Evolutionary conservation across 306 rosid genomes (phyloP).

Genomic region (Acacia acuminata): DNA sequence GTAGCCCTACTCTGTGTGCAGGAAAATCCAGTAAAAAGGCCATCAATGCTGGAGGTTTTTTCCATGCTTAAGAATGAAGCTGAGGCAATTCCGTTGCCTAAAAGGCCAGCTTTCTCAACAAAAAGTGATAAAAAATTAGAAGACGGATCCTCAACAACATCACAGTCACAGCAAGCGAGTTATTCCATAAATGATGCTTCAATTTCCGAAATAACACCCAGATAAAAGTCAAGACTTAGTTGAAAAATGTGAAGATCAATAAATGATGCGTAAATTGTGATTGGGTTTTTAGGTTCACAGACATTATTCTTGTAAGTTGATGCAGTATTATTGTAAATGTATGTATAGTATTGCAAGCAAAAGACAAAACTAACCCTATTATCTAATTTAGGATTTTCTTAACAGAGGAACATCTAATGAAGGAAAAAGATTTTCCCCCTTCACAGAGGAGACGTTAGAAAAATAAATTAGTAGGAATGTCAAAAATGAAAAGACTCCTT

Average conservation of each 20-base stretch:
- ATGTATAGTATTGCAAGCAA: not conserved
- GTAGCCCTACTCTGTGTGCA: conserved; percentile 52
- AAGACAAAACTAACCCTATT: not conserved
- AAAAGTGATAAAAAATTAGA: conserved; percentile 1
- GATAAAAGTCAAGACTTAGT: not conserved
- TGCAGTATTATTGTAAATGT: not conserved
- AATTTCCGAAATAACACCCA: not conserved
- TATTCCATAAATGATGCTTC: not conserved
- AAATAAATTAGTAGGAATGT: not conserved
- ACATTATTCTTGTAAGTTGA: not conserved
- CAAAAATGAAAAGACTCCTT: not conserved
- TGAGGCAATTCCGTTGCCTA: conserved; percentile 31
- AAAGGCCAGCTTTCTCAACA: conserved; percentile 39
- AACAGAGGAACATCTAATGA: not conserved
- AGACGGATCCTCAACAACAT: not conserved
- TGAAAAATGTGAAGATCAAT: not conserved
- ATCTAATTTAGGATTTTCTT: not conserved
- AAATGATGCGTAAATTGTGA: not conserved
- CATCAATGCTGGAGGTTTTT: conserved; percentile 48
- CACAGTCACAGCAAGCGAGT: not conserved
- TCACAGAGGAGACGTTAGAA: not conserved
- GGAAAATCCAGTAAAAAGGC: conserved; percentile 46
- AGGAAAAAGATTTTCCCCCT: not conserved
- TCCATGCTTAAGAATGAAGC: conserved; percentile 46
- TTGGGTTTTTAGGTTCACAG: not conserved